Conservation (phyloP, 1,284 basidiomycete genomes). For the Tetrapyrgos nigripes region DNA sequence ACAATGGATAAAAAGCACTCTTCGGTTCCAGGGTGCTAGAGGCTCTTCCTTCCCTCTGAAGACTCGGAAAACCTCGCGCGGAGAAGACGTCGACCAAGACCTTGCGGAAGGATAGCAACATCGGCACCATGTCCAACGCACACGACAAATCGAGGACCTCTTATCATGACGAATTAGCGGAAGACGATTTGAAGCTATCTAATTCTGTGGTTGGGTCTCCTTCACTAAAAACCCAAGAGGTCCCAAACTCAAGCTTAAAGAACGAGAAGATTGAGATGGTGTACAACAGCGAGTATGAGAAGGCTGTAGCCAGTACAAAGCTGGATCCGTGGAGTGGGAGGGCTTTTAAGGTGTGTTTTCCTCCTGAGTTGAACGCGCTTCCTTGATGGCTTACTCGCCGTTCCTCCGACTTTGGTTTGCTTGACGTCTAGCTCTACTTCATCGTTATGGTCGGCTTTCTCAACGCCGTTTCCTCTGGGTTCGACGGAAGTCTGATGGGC, state of each 20-base stretch:
- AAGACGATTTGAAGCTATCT: constrained; percentile 12
- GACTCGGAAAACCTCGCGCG: no score
- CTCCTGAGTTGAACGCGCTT: not conserved
- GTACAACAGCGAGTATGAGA: constrained; percentile 30
- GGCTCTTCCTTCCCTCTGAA: no score
- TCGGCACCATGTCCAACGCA: no score
- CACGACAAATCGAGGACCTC: no score
- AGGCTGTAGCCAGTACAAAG: constrained; percentile 24
- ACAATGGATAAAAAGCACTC: no score
- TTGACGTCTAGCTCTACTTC: constrained; percentile 27
- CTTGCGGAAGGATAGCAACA: no score
- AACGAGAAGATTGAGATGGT: constrained; percentile 25
- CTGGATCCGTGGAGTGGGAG: constrained; percentile 28
- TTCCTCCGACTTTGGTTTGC: not conserved
- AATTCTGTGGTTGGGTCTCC: constrained; percentile 5
- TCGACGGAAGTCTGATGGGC: constrained; percentile 34
- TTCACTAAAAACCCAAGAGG: no score
- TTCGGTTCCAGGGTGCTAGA: no score
- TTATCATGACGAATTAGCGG: no score
- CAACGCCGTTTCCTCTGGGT: constrained; percentile 34
- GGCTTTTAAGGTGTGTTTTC: constrained; percentile 27
- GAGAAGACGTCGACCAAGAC: no score
- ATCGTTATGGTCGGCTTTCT: constrained; percentile 34
- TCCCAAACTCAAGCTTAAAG: not conserved
- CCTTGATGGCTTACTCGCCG: not conserved